Conservation (phyloP, 1,284 basidiomycete genomes). For the Pyrrhoderma noxium region DNA sequence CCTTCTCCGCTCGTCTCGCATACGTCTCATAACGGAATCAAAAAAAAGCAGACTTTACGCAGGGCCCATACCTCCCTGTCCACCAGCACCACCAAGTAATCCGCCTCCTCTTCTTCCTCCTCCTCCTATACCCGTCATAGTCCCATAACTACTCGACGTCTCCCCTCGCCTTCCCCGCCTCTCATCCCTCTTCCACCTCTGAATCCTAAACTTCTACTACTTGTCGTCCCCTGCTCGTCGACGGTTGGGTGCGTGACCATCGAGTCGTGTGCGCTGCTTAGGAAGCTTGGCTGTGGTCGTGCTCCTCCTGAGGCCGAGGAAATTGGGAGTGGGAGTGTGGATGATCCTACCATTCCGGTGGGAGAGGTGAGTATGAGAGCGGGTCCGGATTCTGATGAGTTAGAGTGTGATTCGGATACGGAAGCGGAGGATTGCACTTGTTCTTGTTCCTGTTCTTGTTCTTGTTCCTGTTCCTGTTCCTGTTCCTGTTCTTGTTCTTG, state of each 20-base stretch:
- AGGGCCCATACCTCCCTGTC: not conserved
- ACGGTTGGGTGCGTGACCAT: slow-evolving; percentile 11
- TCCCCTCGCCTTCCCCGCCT: not conserved
- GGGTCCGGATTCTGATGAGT: not conserved
- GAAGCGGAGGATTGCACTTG: not conserved
- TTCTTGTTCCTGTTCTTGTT: not conserved
- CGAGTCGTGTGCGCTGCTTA: slow-evolving; percentile 16
- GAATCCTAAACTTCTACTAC: slow-evolving; percentile 4
- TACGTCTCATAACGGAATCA: not conserved
- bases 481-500: not conserved
- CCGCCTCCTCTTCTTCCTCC: not conserved
- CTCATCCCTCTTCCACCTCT: not conserved
- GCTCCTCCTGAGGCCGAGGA: not conserved
- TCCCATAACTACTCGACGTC: not conserved
- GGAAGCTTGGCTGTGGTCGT: slow-evolving; percentile 9
- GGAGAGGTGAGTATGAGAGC: slow-evolving; percentile 6
- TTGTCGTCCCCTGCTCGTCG: slow-evolving; percentile 9
- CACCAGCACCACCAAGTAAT: not conserved
- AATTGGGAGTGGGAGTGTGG: not conserved
- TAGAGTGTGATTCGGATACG: not conserved
- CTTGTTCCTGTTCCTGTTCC: not conserved
- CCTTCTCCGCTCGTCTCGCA: too few relatives aligned
- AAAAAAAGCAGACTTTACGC: not conserved
- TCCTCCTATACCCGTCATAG: not conserved
- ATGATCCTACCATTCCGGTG: not conserved